Evolutionary conservation across 1,284 basidiomycete species (phyloP).

Genomic region (Mycena sp.): DNA sequence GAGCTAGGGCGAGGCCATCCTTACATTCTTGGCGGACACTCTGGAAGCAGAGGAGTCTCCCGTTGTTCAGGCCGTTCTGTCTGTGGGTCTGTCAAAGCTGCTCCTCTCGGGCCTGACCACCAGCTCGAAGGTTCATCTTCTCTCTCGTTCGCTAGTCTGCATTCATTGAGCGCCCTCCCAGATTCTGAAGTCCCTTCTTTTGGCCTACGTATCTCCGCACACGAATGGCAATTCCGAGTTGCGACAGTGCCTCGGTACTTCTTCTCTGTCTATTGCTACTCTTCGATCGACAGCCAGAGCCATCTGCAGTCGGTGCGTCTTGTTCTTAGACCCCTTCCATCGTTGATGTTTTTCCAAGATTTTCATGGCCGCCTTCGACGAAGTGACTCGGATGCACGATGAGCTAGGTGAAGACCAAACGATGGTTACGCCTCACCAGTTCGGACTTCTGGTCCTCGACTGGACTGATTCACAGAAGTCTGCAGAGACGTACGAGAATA

Average conservation of each 20-base stretch:
- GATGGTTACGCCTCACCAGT: conserved; percentile 84
- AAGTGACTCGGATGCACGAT: conserved; percentile 74
- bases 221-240: conserved; percentile 88
- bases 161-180: too few relatives aligned
- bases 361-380: conserved; percentile 79
- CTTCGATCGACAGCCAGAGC: conserved; percentile 82
- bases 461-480: conserved; percentile 94
- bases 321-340: not conserved
- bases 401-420: conserved; percentile 81
- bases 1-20: conserved; percentile 69
- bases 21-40: conserved; percentile 80
- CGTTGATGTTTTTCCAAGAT: conserved; percentile 57
- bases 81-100: conserved; percentile 90
- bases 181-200: conserved; percentile 83
- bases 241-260: conserved; percentile 97
- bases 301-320: conserved; percentile 76
- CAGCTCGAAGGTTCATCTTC: conserved; percentile 82
- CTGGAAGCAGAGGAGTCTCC: conserved; percentile 81
- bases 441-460: conserved; percentile 87
- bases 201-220: conserved; percentile 90
- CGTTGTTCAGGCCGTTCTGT: conserved; percentile 83
- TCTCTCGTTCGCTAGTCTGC: too few relatives aligned
- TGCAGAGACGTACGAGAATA: conserved; percentile 49
- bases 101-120: conserved; percentile 86
- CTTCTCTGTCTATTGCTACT: conserved; percentile 94